Base-by-base conservation (phyloP, 805 yeast genomes). In the Cyberlindnera nakhonratchasimensis region DNA sequence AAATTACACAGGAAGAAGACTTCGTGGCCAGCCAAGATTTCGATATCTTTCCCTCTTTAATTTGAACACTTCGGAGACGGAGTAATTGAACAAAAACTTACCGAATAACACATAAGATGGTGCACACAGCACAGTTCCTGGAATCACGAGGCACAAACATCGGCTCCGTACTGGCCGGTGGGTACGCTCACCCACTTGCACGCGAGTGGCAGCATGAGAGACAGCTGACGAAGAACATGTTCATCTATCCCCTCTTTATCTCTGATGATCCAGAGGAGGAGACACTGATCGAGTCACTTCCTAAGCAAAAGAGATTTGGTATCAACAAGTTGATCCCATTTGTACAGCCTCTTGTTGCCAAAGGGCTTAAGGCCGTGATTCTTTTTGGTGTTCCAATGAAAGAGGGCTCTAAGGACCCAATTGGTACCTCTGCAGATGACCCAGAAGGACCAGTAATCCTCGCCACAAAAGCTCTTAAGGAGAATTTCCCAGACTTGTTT, bases 361-460 rank as follows among this genome's bases (percentile, higher is more conserved):
- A 90, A 59, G 99, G 99, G 2, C 71, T 93, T 35, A 72, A 75
- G 48, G 74, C 96, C 0, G 98, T 93, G 10, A 83, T 93, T 43
- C 67, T 93, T 45, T 93, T 93, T 64, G 99, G 99, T 32, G 96
- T 93, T 7, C 91, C 95, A 14, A 61, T 86, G 53, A 78, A 78
- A 42, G 80, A 74, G 2, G 88, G 84, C 7, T 76, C 67, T 37
- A 93, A 93, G 57, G 99, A 93, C 62, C 71, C 75, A 6, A 71
- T 69, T 25, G 99, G 96, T 8, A 77, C 96, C 2, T 77, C 88
- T 34, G 99, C 99, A 2, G 98, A 93, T 63, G 96, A 89, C 63
- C 96, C 96, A 29, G 75, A 86, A 25, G 97, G 98, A 0, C 98
- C 99, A 2, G 98, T 93, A 2, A 90, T 93, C 51, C 73, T 64